A percentile compares a stretch with the other conserved stretches of the same genome.
Evolutionary conservation across 1,284 basidiomycete genomes (phyloP).

Genomic region (Volvariella surrecta): DNA sequence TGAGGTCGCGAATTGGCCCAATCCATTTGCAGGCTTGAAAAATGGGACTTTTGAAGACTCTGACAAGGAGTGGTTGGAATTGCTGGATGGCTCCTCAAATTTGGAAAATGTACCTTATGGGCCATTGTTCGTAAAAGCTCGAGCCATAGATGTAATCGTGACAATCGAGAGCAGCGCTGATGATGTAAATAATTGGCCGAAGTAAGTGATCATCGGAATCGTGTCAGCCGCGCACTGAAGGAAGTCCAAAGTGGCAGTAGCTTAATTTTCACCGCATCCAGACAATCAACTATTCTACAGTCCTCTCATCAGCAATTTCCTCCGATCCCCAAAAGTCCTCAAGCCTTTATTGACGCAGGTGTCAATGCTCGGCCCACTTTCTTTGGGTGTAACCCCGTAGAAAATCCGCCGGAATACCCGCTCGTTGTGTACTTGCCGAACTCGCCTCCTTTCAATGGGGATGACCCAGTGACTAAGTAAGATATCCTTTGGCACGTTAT

Average conservation of each 20-base stretch:
- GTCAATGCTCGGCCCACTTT: constrained; percentile 65
- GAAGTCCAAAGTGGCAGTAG: constrained; percentile 36
- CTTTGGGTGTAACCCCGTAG: constrained; percentile 62
- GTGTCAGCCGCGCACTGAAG: neutral
- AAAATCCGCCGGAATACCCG: constrained; percentile 42
- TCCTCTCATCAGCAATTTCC: constrained; percentile 54
- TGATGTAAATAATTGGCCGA: constrained; percentile 53
- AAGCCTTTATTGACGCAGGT: constrained; percentile 54
- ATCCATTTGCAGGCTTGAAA: constrained; percentile 45
- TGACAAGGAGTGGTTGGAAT: constrained; percentile 38
- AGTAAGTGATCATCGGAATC: constrained; percentile 31
- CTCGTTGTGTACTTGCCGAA: constrained; percentile 59
- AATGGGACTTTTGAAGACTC: constrained; percentile 37
- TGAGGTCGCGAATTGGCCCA: constrained; percentile 65
- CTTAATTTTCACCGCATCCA: constrained; percentile 28
- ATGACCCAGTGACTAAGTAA: constrained; percentile 51
- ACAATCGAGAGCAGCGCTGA: constrained; percentile 62
- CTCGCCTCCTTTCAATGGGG: constrained; percentile 49
- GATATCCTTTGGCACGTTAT: constrained; percentile 11
- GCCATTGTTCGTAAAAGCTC: constrained; percentile 53
- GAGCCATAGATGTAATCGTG: constrained; percentile 61
- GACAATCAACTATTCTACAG: constrained; percentile 37
- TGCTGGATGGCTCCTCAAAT: constrained; percentile 56
- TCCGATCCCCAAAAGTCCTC: constrained; percentile 42
- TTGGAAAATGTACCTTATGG: constrained; percentile 58